phyloP scores from a whole-genome alignment of 257 asterid genomes.

The Eustoma russellianum region DNA sequence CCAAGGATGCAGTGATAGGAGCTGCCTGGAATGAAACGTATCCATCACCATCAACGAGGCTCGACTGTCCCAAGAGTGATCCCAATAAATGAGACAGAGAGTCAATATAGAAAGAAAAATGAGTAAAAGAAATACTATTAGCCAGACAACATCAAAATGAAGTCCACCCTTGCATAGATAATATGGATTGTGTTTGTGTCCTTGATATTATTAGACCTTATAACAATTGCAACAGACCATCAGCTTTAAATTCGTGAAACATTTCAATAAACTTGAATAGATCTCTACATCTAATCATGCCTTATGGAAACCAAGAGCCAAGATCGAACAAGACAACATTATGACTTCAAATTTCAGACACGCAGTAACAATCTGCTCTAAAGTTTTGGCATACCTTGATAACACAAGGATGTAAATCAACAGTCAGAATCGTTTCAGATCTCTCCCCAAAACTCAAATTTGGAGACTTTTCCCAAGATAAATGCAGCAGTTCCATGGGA shows the following conservation, averaged over 20 bases:
- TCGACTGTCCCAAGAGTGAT: conserved; percentile 37
- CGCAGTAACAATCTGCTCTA: no score
- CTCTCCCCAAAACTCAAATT: conserved; percentile 65
- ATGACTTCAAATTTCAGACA: no score
- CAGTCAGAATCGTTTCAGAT: conserved; percentile 80
- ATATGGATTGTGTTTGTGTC: no score
- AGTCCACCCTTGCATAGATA: no score
- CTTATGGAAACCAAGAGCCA: neutral
- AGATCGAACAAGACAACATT: neutral
- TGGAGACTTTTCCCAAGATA: conserved; percentile 77
- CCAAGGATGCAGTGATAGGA: conserved; percentile 40
- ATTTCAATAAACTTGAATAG: neutral
- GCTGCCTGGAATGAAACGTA: conserved; percentile 62
- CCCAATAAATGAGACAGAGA: conserved; percentile 14
- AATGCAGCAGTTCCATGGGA: conserved; percentile 69
- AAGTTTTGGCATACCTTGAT: conserved; percentile 45
- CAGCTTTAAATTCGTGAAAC: no score
- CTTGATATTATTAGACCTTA: no score
- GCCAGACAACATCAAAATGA: neutral
- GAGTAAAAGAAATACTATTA: neutral
- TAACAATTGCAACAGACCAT: no score
- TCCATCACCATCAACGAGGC: conserved; percentile 56
- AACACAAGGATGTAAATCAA: conserved; percentile 72
- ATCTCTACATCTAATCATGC: neutral
- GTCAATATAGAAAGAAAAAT: neutral